Evolutionary conservation across 768 basidiomycete genomes (phyloP), one percentile per base, ranked within the genome.

Genomic region (Gautieria morchelliformis): DNA sequence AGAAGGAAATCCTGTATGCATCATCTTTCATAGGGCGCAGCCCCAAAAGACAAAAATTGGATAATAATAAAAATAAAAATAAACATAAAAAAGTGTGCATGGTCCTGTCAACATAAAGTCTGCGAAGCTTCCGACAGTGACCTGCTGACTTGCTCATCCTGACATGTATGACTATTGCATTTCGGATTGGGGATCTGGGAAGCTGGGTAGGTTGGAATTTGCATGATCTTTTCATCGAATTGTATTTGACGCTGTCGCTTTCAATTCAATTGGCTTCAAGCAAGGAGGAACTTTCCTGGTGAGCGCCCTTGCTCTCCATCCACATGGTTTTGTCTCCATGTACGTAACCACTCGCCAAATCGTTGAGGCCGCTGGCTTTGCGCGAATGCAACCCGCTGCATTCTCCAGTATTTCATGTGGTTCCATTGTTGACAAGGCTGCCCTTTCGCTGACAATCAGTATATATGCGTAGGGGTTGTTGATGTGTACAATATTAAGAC

Each of bases 321-420:
- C 84, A 86, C 47, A 67, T 85, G 48, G 79, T 85, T 9, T 71
- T 80, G 30, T 78, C 81, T 0, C 73, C 75, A 2, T 3, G 2
- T 27, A 27, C 64, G 2, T 27, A 27, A 65, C 71, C 22, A 83
- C 83, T 0, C 68, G 67, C 4, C 74, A 76, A 19, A 70, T 85
- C 30, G 69, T 85, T 49, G 73, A 70, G 4, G 71, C 68, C 6
- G 60, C 68, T 5, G 80, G 84, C 53, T 67, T 85, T 17, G 70
- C 65, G 1, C 62, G 70, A n/a, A 75, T 89, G 77, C 83, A 83
- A 63, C 69, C 75, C 0, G 73, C 78, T 3, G 76, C 83, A 0
- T 74, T 87, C 55, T 75, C 87, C 64, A 89, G 87, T 63, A 84
- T 85, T 0, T 80, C 80, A 2, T 68, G 85, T 54, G 85, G 86